These are phyloP conservation scores for Verticillium dahliae DNA, from an alignment of 2,329 filamentous ascomycete species.

Conservation along the genomic window DNA sequence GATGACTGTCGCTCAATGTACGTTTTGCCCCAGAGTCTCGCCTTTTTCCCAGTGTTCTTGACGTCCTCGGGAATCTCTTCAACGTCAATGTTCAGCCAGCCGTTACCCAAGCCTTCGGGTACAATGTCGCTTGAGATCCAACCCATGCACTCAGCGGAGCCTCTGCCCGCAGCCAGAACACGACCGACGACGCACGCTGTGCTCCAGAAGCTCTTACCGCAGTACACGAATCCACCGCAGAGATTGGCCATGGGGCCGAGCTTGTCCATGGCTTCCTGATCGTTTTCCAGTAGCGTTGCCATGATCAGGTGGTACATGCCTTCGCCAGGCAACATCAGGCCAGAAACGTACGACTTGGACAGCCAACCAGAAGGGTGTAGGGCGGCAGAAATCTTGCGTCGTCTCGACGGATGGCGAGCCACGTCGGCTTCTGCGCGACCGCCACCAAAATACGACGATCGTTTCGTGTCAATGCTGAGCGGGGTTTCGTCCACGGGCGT, in stretches of 20 bases:
- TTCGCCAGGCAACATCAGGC: slow-evolving; percentile 59
- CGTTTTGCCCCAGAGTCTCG: slow-evolving; percentile 55
- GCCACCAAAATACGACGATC: slow-evolving; percentile 40
- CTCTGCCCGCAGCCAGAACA: slow-evolving; percentile 55
- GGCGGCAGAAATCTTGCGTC: slow-evolving; percentile 49
- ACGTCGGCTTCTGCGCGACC: slow-evolving; percentile 13
- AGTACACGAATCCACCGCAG: slow-evolving; percentile 58
- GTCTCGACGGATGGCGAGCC: slow-evolving; percentile 27
- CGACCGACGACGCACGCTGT: slow-evolving; percentile 59
- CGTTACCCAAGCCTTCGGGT: slow-evolving; percentile 43
- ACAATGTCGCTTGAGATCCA: slow-evolving; percentile 58
- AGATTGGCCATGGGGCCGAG: slow-evolving; percentile 57
- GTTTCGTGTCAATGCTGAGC: slow-evolving; percentile 24
- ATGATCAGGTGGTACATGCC: slow-evolving; percentile 57
- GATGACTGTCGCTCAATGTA: slow-evolving; percentile 53
- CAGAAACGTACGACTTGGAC: slow-evolving; percentile 61
- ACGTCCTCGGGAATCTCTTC: slow-evolving; percentile 47
- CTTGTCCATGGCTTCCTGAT: slow-evolving; percentile 49
- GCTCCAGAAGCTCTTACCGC: slow-evolving; percentile 62
- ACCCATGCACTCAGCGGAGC: slow-evolving; percentile 60
- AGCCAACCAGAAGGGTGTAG: slow-evolving; percentile 58
- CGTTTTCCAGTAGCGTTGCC: slow-evolving; percentile 59
- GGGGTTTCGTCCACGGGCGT: slow-evolving; percentile 27
- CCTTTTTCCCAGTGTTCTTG: slow-evolving; percentile 43
- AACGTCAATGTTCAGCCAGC: slow-evolving; percentile 54